Percentiles rank a stretch among this genome's conserved stretches.
Conservation (phyloP, 1,284 basidiomycete genomes). For the Cryptococcus sp. region DNA sequence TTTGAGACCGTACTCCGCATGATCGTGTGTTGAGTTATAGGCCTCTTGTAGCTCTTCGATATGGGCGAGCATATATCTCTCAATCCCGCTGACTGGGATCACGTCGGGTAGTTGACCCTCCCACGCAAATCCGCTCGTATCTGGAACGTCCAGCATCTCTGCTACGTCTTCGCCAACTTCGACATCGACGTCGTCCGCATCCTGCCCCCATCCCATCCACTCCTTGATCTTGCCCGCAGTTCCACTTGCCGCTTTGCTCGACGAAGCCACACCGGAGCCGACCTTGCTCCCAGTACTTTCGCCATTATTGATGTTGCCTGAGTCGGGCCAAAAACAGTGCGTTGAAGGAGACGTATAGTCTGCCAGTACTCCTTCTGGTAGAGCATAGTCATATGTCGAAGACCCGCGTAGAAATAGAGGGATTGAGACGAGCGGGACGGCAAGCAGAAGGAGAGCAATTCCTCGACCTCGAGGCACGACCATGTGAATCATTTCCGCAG, state of each 20-base stretch:
- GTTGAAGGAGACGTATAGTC: conserved; percentile 24
- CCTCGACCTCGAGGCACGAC: neutral
- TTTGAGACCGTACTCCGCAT: conserved; percentile 32
- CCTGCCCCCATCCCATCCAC: conserved; percentile 13
- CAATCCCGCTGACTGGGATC: conserved; percentile 20
- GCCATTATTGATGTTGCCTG: neutral
- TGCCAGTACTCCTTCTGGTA: conserved; percentile 13
- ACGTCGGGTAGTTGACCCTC: conserved; percentile 18
- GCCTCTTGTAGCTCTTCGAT: conserved; percentile 23
- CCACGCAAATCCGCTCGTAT: conserved; percentile 10
- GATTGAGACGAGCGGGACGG: conserved; percentile 3
- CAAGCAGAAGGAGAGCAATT: conserved; percentile 1
- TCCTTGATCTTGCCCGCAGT: conserved; percentile 8
- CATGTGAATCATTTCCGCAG: neutral
- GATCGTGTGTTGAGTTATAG: conserved; percentile 24
- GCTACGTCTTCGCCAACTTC: neutral
- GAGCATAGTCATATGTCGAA: conserved; percentile 3
- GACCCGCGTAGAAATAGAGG: neutral
- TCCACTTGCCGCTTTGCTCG: too few relatives aligned
- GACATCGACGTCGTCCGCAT: neutral
- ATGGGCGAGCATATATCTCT: conserved; percentile 27
- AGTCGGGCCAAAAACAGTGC: conserved; percentile 19
- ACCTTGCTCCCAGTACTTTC: neutral
- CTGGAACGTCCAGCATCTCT: too few relatives aligned
- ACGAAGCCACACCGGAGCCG: neutral